Evolutionary conservation across 1,284 basidiomycete genomes (phyloP).

Genomic region (Chalciporus sp.): DNA sequence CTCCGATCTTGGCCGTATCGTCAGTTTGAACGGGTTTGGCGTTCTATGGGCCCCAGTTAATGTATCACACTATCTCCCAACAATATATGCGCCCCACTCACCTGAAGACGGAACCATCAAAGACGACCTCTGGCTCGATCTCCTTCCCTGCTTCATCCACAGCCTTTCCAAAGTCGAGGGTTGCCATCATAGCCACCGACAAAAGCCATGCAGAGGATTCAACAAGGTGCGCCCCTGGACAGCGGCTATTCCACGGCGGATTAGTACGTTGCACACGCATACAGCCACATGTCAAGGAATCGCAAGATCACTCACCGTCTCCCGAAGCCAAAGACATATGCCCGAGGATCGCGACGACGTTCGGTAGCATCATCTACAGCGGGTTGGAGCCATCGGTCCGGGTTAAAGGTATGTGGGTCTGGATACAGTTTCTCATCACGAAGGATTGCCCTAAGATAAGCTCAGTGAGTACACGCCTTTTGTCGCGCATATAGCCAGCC

Average conservation of each 20-base stretch:
- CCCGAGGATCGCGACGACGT: conserved; percentile 45
- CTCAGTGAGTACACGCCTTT: neutral
- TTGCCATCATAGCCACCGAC: conserved; percentile 51
- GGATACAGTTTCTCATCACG: conserved; percentile 50
- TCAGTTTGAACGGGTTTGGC: conserved; percentile 49
- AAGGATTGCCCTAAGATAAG: conserved; percentile 42
- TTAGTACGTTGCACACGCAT: neutral
- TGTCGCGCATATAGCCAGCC: neutral
- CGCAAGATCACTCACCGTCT: conserved; percentile 42
- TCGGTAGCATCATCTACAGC: conserved; percentile 33
- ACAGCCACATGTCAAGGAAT: no score
- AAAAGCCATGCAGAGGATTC: conserved; percentile 57
- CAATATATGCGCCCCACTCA: conserved; percentile 24
- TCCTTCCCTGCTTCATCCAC: conserved; percentile 47
- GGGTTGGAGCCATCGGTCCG: conserved; percentile 48
- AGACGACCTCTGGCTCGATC: conserved; percentile 49
- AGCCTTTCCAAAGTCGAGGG: conserved; percentile 52
- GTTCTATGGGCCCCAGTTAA: conserved; percentile 32
- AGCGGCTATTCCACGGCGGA: conserved; percentile 35
- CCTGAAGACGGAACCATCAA: conserved; percentile 52
- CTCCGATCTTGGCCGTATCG: conserved; percentile 51
- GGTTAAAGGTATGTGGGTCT: conserved; percentile 48
- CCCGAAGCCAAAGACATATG: conserved; percentile 59
- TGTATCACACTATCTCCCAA: neutral
- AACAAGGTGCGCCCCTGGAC: conserved; percentile 53